These are phyloP conservation scores for Blastobotrys capitulatus DNA, from an alignment of 1,139 yeast species.

Conservation along the genomic window DNA sequence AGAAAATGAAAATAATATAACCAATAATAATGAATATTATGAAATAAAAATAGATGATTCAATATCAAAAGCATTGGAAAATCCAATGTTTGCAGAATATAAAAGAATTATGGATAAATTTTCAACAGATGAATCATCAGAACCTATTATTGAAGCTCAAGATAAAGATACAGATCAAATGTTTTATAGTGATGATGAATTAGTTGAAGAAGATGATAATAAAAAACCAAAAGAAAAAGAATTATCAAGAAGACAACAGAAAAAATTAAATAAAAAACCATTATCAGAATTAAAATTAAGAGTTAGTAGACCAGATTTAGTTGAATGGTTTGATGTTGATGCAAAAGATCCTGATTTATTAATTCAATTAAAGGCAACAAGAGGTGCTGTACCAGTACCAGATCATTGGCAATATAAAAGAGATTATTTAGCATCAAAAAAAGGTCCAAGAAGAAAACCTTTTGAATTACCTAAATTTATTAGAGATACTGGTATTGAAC, in stretches of 20 bases:
- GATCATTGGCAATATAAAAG: constrained; percentile 77
- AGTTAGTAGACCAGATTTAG: constrained; percentile 59
- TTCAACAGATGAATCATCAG: constrained; percentile 26
- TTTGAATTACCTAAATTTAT: constrained; percentile 77
- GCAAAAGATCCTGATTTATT: constrained; percentile 71
- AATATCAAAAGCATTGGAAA: constrained; percentile 28
- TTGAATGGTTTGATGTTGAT: constrained; percentile 86
- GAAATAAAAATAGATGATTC: constrained; percentile 18
- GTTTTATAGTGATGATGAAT: constrained; percentile 32
- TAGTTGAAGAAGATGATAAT: constrained; percentile 17
- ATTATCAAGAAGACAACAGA: constrained; percentile 40
- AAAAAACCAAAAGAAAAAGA: constrained; percentile 11
- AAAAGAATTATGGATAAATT: constrained; percentile 42
- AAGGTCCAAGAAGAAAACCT: constrained; percentile 67
- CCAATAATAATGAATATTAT: constrained; percentile 1
- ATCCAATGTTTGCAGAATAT: constrained; percentile 41
- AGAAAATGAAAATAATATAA: constrained; percentile 9
- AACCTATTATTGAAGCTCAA: background rate
- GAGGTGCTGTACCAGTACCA: constrained; percentile 75
- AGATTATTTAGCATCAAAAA: constrained; percentile 67
- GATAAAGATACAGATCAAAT: constrained; percentile 17
- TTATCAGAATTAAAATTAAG: constrained; percentile 62
- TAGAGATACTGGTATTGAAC: constrained; percentile 77
- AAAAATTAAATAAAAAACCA: constrained; percentile 53
- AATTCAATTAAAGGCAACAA: constrained; percentile 57